Evolutionary conservation across 345 rosid genomes (phyloP), one percentile per base, ranked within the genome.

Genomic region (Pistacia vera): DNA sequence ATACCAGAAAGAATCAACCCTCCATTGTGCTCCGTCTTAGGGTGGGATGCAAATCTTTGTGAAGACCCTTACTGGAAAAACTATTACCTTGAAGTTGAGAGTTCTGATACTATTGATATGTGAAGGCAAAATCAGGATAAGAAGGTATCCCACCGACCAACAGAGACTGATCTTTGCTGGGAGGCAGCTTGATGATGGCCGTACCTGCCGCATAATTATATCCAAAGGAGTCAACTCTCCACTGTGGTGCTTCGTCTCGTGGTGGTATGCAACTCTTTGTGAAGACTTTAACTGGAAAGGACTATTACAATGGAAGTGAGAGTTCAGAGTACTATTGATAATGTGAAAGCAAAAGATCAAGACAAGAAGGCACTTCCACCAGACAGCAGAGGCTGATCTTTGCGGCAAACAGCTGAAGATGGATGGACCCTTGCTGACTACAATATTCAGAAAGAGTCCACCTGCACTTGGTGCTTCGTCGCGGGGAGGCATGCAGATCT

Each of bases 361-460:
- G 86, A 83, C 56, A 83, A 83, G 78, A 83, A 17, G 86, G 86
- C 2, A 83, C n/a, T 83, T 1, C 86, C 83, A 0, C 86, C 86
- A 5, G 83, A 83, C 44, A 83, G 72, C 86, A 83, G 75, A 77
- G 86, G 13, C 56, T 83, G 0, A 83, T 83, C 25, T 83, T 83
- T 54, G 86, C 86, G 86, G 86, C 0, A 83, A 83, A 66, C 86
- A 83, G 48, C 83, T 83, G 86, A 83, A 30, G 86, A 83, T 63
- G 86, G 86, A 0, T 46, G 83, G 4, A 83, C 86, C 46, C 72
- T 83, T 18, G 82, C 86, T 2, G 86, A 83, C 20, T 83, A 83
- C 66, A 83, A 83, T 63, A 83, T 83, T 22, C 83, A 83, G 71
- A 83, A 83, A 68, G 86, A 83, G n/a, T 83, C 86, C 0, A 83